These are phyloP conservation scores for Scolecobasidium constrictum DNA, from an alignment of 2,329 filamentous ascomycete genomes.

Conservation along the genomic window DNA sequence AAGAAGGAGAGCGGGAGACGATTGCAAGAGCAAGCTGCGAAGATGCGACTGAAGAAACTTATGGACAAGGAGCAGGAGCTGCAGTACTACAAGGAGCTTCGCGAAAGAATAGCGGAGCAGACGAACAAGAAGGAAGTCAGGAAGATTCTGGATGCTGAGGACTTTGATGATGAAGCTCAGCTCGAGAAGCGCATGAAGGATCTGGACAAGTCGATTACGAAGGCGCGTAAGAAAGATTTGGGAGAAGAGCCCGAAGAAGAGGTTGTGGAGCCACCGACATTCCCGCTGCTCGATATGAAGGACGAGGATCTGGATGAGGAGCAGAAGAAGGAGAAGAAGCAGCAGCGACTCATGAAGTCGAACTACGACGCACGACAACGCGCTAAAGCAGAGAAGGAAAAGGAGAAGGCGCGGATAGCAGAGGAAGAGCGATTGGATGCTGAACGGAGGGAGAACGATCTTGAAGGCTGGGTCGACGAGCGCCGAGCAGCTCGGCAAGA, in stretches of 20 bases:
- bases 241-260: constrained; percentile 73
- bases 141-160: constrained; percentile 75
- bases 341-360: constrained; percentile 85
- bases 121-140: constrained; percentile 85
- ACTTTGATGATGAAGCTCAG: constrained; percentile 81
- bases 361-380: constrained; percentile 86
- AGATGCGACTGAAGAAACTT: constrained; percentile 91
- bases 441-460: constrained; percentile 71
- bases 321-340: constrained; percentile 79
- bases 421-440: constrained; percentile 78
- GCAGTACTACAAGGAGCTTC: constrained; percentile 83
- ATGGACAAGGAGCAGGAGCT: constrained; percentile 93
- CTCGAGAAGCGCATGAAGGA: constrained; percentile 80
- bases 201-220: constrained; percentile 79
- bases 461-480: constrained; percentile 79
- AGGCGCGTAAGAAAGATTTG: constrained; percentile 85
- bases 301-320: constrained; percentile 92
- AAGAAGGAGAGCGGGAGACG: constrained; percentile 89
- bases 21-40: constrained; percentile 89
- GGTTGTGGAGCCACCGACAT: constrained; percentile 67
- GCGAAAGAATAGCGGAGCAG: constrained; percentile 53
- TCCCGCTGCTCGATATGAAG: constrained; percentile 76
- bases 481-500: constrained; percentile 59
- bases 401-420: constrained; percentile 71
- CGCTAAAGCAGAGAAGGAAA: constrained; percentile 94